A percentile compares a stretch with the other conserved stretches of the same genome.
These are phyloP conservation scores for Gastrolobium villosum DNA, from an alignment of 306 rosid genomes.

Conservation along the genomic window DNA sequence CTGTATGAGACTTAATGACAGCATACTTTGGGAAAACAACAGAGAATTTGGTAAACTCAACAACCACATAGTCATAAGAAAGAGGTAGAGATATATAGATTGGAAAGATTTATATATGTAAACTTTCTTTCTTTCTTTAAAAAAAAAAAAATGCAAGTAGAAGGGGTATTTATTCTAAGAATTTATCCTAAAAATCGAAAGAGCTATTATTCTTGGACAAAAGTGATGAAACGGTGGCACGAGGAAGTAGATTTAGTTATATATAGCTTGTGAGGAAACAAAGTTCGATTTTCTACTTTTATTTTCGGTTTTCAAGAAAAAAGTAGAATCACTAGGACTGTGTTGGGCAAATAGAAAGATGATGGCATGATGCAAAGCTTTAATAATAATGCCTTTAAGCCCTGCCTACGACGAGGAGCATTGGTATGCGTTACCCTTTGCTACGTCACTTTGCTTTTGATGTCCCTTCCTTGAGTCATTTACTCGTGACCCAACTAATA, in stretches of 20 bases:
- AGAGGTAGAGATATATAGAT: conserved; percentile 31
- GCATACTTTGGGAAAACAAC: conserved; percentile 26
- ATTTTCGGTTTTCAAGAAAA: conserved; percentile 59
- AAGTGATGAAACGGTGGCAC: conserved; percentile 49
- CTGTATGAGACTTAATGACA: conserved; percentile 39
- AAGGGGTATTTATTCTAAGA: conserved; percentile 44
- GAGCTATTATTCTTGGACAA: conserved; percentile 44
- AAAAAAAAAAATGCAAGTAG: neutral
- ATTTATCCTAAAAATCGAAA: conserved; percentile 44
- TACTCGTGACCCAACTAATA: conserved; percentile 49
- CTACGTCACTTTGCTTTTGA: conserved; percentile 63
- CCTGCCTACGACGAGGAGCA: conserved; percentile 48
- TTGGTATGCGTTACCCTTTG: conserved; percentile 74
- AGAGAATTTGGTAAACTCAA: conserved; percentile 46
- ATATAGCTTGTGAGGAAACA: conserved; percentile 57
- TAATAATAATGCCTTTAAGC: conserved; percentile 63
- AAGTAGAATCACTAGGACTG: conserved; percentile 68
- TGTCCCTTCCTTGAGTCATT: conserved; percentile 61
- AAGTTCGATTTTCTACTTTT: conserved; percentile 51
- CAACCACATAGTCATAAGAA: conserved; percentile 39
- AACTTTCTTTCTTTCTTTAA: neutral
- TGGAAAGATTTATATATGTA: neutral
- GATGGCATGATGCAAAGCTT: conserved; percentile 67
- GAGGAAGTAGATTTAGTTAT: conserved; percentile 39
- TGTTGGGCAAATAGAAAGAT: conserved; percentile 74